Evolutionary conservation across 176 grass and related monocot genomes (phyloP), one percentile per base, ranked within the genome.

Genomic region (Eragrostis nindensis): DNA sequence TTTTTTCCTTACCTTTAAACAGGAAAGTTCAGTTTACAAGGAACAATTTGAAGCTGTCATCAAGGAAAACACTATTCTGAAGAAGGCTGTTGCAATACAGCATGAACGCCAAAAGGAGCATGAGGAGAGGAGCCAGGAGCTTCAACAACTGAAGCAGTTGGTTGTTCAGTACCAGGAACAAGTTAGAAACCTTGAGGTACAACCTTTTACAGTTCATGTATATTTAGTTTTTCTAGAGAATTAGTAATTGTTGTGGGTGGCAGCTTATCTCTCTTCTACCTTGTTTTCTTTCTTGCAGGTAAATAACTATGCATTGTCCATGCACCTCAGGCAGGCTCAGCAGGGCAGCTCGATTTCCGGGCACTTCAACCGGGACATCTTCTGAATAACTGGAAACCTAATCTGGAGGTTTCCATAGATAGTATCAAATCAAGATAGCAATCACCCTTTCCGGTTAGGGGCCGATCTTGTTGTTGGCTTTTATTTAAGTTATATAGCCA

Each of bases 61-160:
- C 9, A 78, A 59, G 40, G 94, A 97, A 64, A 97, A 94, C 62
- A 56, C 36, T 71, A 86, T 94, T 77, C 84, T 97, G n/a, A 97
- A 94, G 80, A 86, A 79, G 80, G 94, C 89, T 7, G 82, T 94
- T 55, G 54, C 89, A n/a, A 94, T 97, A 54, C 91, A 94, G 70
- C 72, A 94, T 76, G 91, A 88, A 11, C 89, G 85, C 9, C 91
- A 92, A 66, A 91, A 91, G 55, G 91, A 94, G 67, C 73, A 90
- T 5, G 89, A 90, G 0, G 87, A 78, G 69, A 89, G 68, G 59
- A 82, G 18, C 29, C 80, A 88, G 74, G 91, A 97, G 67, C 46
- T 90, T 74, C 75, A 90, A 39, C 82, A 92, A 65, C 46, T 97
- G 75, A 97, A 91, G 62, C 91, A 93, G 65, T 17, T 94, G 39